Evolutionary conservation across 2,329 filamentous ascomycete genomes (phyloP), one percentile per base, ranked within the genome.

Genomic region (Dothiorella sarmentorum): DNA sequence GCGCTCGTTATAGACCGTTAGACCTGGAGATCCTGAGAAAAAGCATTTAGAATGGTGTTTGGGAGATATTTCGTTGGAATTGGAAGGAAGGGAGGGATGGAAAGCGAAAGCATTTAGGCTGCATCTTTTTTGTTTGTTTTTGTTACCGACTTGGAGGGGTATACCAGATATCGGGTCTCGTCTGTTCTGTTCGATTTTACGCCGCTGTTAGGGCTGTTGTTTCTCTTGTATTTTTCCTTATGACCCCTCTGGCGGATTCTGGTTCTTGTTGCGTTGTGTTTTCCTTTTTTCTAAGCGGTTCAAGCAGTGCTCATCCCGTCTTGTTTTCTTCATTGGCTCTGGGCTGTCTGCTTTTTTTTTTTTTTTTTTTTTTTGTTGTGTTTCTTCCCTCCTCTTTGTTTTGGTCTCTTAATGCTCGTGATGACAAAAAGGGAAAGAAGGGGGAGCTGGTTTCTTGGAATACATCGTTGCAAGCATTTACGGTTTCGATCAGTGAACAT

Each of bases 11-110:
- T 44, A 44, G 42, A 44, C 18, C 18, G 15, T 17, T 37, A 37
- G 27, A 37, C 29, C 29, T 51, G 45, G 45, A 24, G 18, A 37
- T 15, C 17, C 9, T 18, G 26, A 33, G 7, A 15, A 18, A 35
- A 9, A 53, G 49, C 49, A 53, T 53, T 18, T 53, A 53, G 49
- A 53, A 9, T 40, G 49, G 49, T 53, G 35, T 53, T 53, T 31
- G 22, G 4, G 43, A 11, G 6, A 13, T 29, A 18, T 24, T 43
- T 11, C 11, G 33, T 18, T 7, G 3, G 13, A 11, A 7, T 9
- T n/a, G 18, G 37, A 42, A 42, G 26, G 20, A 22, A 22, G 40
- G 3, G 24, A 26, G 24, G 22, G 22, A 15, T 4, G 17, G 26
- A 43, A 7, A 20, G 40, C 40, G 40, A 43, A n/a, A n/a, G 20